These are phyloP conservation scores for Ichthyophthirius multifiliis DNA, from an alignment of 169 alveolate species.

Conservation along the genomic window DNA sequence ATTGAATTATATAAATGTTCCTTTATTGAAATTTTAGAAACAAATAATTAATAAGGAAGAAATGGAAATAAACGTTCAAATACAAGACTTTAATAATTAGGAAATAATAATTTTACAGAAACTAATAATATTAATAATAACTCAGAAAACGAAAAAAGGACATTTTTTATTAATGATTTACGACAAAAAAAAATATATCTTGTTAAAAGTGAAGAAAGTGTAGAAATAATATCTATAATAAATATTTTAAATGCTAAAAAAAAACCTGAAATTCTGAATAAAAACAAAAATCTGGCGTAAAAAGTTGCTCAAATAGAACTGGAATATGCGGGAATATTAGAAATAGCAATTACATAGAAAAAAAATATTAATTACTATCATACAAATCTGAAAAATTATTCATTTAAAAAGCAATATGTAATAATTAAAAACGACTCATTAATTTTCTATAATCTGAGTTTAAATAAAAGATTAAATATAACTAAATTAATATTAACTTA, in stretches of 20 bases:
- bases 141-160: neutral
- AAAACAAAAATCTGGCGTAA: neutral
- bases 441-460: neutral
- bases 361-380: neutral
- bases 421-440: neutral
- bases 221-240: neutral
- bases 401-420: neutral
- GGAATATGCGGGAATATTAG: neutral
- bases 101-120: neutral
- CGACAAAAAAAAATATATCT: neutral
- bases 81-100: neutral
- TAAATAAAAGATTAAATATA: neutral
- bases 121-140: neutral
- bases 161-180: neutral
- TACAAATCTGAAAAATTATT: neutral
- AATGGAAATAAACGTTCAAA: neutral
- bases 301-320: neutral
- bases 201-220: neutral
- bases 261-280: neutral
- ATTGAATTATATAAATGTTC: neutral
- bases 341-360: neutral
- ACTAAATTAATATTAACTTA: neutral
- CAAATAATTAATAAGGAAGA: neutral
- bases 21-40: neutral
- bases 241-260: neutral